A percentile compares a stretch with the other conserved stretches of the same genome.
Conservation (phyloP, 768 basidiomycete genomes). For the Mycena pura region DNA sequence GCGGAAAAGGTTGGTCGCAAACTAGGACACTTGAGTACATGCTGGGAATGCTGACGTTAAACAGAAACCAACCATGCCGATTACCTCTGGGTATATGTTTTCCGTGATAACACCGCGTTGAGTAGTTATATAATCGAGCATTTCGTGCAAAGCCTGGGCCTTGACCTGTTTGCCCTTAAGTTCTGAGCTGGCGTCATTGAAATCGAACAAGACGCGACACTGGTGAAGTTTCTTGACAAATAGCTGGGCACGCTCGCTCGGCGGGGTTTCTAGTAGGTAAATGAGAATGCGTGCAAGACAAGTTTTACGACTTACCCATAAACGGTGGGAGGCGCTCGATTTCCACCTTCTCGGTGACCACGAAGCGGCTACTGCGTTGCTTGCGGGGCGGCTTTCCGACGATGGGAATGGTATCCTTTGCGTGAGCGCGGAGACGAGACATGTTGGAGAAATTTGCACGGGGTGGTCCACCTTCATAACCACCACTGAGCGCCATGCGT, state of each 20-base stretch:
- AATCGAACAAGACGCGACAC: constrained; percentile 97
- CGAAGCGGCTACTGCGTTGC: constrained; percentile 95
- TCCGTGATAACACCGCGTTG: constrained; percentile 97
- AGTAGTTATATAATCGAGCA: constrained; percentile 98
- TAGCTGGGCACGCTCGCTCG: constrained; percentile 85
- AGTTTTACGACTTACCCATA: constrained; percentile 61
- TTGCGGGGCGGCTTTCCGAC: constrained; percentile 96
- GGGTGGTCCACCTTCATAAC: constrained; percentile 58
- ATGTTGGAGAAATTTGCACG: constrained; percentile 67
- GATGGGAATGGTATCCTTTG: constrained; percentile 97
- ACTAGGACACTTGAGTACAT: constrained; percentile 56
- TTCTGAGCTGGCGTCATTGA: constrained; percentile 96
- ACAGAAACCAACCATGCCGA: constrained; percentile 82
- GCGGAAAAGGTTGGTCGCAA: constrained; percentile 97
- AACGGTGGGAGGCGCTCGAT: constrained; percentile 94
- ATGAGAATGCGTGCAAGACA: constrained; percentile 1
- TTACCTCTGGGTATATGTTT: constrained; percentile 97
- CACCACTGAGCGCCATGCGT: constrained; percentile 53
- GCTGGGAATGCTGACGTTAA: constrained; percentile 6
- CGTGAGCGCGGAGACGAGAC: constrained; percentile 74
- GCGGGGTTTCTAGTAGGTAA: constrained; percentile 75
- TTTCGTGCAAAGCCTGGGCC: constrained; percentile 95
- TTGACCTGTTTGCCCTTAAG: constrained; percentile 99
- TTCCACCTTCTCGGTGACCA: constrained; percentile 95
- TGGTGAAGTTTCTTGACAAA: constrained; percentile 96